Conservation (phyloP, 768 basidiomycete species). For the Multifurca ochricompacta region DNA sequence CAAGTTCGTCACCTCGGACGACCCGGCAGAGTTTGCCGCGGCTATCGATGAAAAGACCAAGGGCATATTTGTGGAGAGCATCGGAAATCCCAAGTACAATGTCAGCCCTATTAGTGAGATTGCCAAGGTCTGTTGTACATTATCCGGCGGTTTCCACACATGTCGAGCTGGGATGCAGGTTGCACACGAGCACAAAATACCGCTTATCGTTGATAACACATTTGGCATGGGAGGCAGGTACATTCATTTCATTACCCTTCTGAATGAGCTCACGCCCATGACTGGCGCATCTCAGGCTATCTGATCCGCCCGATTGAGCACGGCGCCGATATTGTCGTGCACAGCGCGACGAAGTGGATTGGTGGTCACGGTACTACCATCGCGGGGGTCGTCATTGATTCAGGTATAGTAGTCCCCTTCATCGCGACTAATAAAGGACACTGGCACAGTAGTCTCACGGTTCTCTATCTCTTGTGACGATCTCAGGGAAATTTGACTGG, state of each 20-base stretch:
- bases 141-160: neutral
- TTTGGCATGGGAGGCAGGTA: conserved; percentile 57
- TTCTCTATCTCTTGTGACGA: too few relatives aligned
- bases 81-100: conserved; percentile 72
- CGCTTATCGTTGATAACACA: conserved; percentile 76
- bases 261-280: neutral
- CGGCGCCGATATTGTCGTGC: conserved; percentile 75
- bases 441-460: too few relatives aligned
- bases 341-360: conserved; percentile 83
- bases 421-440: neutral
- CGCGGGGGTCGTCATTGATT: conserved; percentile 66
- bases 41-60: conserved; percentile 76
- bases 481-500: conserved; percentile 71
- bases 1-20: conserved; percentile 51
- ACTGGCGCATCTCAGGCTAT: conserved; percentile 33
- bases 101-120: conserved; percentile 61
- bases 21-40: conserved; percentile 50
- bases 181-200: conserved; percentile 65
- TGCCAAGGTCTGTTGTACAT: conserved; percentile 42
- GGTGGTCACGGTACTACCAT: conserved; percentile 77
- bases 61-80: conserved; percentile 66
- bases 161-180: conserved; percentile 31
- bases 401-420: conserved; percentile 38
- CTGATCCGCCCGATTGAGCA: conserved; percentile 60
- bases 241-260: neutral